Conservation (phyloP, 1,284 basidiomycete genomes). For the Ganoderma lingzhi region DNA sequence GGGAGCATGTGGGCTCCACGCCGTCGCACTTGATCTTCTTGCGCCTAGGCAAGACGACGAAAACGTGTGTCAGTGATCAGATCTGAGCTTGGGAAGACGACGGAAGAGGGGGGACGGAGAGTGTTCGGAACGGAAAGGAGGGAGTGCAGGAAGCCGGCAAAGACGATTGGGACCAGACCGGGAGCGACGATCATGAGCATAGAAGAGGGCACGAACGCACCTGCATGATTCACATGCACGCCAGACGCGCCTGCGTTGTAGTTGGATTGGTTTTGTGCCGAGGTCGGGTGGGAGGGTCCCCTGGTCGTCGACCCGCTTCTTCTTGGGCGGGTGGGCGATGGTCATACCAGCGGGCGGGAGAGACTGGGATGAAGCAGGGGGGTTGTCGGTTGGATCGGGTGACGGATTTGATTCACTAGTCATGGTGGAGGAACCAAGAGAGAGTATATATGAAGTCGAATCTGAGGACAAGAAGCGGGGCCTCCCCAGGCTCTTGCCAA, state of each 20-base stretch:
- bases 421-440: constrained; percentile 51
- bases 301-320: constrained; percentile 73
- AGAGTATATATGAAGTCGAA: constrained; percentile 35
- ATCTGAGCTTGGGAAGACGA: constrained; percentile 22
- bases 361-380: constrained; percentile 19
- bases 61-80: constrained; percentile 19
- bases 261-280: constrained; percentile 73
- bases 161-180: constrained; percentile 27
- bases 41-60: constrained; percentile 53
- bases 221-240: constrained; percentile 87
- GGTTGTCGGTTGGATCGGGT: constrained; percentile 50
- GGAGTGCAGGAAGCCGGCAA: constrained; percentile 14
- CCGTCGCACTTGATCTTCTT: constrained; percentile 93
- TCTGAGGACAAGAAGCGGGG: constrained; percentile 14
- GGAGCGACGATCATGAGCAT: constrained; percentile 29
- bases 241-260: constrained; percentile 81
- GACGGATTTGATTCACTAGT: constrained; percentile 55
- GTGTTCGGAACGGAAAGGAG: constrained; percentile 20
- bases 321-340: constrained; percentile 70
- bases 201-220: constrained; percentile 47
- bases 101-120: constrained; percentile 12
- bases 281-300: constrained; percentile 58
- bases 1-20: constrained; percentile 83
- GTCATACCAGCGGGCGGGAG: constrained; percentile 44
- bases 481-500: constrained; percentile 11